Evolutionary conservation across 352 stramenopile genomes (phyloP).

Genomic region (Phytopythium kandeliae): DNA sequence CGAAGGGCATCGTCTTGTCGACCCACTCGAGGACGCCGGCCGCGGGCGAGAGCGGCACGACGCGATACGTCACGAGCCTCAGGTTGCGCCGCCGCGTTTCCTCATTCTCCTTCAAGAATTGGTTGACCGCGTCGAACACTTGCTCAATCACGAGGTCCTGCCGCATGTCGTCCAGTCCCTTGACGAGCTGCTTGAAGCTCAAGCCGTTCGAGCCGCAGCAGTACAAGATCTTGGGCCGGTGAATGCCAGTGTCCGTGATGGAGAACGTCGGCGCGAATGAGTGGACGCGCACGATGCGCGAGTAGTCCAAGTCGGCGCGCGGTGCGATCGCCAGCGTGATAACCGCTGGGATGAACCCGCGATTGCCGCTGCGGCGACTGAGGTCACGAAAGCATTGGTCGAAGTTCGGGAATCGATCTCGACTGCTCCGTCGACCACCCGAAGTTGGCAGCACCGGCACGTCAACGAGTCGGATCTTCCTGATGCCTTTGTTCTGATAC

Average conservation of each 20-base stretch:
- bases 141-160: conserved; percentile 90
- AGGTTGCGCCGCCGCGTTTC: conserved; percentile 65
- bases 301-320: conserved; percentile 78
- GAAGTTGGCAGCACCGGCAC: conserved; percentile 30
- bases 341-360: conserved; percentile 59
- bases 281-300: conserved; percentile 70
- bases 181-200: conserved; percentile 95
- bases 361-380: conserved; percentile 27
- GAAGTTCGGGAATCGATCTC: conserved; percentile 23
- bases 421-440: neutral
- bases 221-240: conserved; percentile 97
- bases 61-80: conserved; percentile 95
- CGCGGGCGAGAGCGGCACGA: conserved; percentile 86
- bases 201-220: conserved; percentile 92
- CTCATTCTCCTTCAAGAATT: conserved; percentile 74
- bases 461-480: conserved; percentile 70
- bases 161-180: conserved; percentile 88
- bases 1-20: conserved; percentile 94
- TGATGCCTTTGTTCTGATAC: conserved; percentile 51
- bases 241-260: conserved; percentile 93
- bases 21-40: conserved; percentile 99
- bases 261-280: conserved; percentile 91
- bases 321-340: conserved; percentile 71
- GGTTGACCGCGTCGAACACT: conserved; percentile 87
- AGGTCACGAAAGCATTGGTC: conserved; percentile 69